Evolutionary conservation across 2,329 filamentous ascomycete species (phyloP).

Genomic region (Stagonosporopsis cucurbitacearum): DNA sequence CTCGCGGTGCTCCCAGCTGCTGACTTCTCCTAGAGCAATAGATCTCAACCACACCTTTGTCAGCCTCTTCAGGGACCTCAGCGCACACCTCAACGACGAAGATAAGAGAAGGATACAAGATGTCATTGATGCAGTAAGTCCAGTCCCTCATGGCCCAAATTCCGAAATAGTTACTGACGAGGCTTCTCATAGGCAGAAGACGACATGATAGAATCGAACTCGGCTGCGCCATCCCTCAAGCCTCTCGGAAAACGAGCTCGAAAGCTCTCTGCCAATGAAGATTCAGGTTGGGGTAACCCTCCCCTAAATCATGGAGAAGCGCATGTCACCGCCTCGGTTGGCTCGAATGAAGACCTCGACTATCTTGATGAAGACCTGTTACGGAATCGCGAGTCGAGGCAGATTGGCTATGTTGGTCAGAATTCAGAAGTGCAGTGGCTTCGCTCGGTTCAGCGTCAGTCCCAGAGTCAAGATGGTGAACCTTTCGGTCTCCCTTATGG

Average conservation of each 20-base stretch:
- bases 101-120: slow-evolving; percentile 28
- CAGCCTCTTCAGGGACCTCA: slow-evolving; percentile 26
- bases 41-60: slow-evolving; percentile 29
- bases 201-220: slow-evolving; percentile 19
- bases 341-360: slow-evolving; percentile 42
- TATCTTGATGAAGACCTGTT: slow-evolving; percentile 40
- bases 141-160: background rate
- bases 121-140: slow-evolving; percentile 28
- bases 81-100: slow-evolving; percentile 18
- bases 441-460: slow-evolving; percentile 36
- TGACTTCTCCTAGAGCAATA: slow-evolving; percentile 21
- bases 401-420: slow-evolving; percentile 44
- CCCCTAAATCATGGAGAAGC: slow-evolving; percentile 25
- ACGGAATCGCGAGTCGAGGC: slow-evolving; percentile 35
- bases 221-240: background rate
- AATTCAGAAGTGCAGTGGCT: slow-evolving; percentile 47
- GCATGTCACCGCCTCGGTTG: slow-evolving; percentile 29
- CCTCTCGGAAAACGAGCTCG: slow-evolving; percentile 28
- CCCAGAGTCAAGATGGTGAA: slow-evolving; percentile 14
- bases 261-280: background rate
- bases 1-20: background rate
- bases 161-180: background rate
- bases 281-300: background rate
- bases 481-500: slow-evolving; percentile 26
- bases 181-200: slow-evolving; percentile 23